These are phyloP conservation scores for Rhododendron mucronatum DNA, from an alignment of 148 eudicot species.

Conservation along the genomic window DNA sequence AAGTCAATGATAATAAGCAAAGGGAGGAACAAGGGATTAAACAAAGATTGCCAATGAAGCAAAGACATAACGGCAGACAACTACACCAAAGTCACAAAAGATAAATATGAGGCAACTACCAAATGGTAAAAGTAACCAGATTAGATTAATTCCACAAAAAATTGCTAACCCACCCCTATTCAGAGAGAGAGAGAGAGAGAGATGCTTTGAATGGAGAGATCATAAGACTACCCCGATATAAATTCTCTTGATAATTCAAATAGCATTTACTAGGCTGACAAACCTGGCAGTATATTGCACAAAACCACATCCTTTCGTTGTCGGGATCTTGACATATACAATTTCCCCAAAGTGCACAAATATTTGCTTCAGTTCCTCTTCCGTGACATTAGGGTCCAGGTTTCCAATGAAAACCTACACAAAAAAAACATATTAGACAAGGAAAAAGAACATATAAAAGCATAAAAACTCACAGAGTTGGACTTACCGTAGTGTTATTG, in stretches of 20 bases:
- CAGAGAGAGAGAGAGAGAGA: background rate
- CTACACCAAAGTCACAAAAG: background rate
- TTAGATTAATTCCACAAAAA: background rate
- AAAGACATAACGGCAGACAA: background rate
- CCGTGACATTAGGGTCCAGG: constrained; percentile 78
- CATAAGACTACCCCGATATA: background rate
- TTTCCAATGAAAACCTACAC: constrained; percentile 80
- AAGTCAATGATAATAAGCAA: constrained; percentile 1
- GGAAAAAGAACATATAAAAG: background rate
- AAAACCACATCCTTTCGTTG: constrained; percentile 85
- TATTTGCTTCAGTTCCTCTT: constrained; percentile 84
- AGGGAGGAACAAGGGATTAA: background rate
- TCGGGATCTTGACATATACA: constrained; percentile 75
- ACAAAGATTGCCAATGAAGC: background rate
- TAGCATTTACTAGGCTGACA: constrained; percentile 12
- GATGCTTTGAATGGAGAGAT: background rate
- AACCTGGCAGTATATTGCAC: constrained; percentile 87
- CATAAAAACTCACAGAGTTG: background rate
- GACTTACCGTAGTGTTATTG: constrained; percentile 82
- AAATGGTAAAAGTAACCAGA: background rate
- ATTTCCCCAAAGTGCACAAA: constrained; percentile 91
- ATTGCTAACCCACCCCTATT: background rate
- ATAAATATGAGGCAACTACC: background rate
- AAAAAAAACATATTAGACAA: background rate
- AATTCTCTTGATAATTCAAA: background rate